phyloP scores from a whole-genome alignment of 164 flowering plant genomes.

The Taxillus chinensis region DNA sequence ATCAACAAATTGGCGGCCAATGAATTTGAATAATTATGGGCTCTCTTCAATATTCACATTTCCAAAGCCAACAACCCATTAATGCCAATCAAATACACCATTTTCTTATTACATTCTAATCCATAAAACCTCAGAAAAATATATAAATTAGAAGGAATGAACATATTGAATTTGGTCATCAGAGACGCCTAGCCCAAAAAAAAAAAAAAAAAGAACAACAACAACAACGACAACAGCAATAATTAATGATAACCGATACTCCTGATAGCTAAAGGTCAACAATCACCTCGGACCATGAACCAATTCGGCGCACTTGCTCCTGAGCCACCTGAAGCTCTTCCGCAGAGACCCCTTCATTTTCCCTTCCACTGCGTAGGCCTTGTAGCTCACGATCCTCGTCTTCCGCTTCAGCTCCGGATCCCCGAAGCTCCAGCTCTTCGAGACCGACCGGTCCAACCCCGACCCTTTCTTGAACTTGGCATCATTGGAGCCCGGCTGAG shows the following conservation, averaged over 20 bases:
- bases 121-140: no score
- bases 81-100: no score
- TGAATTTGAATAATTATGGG: no score
- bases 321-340: constrained; percentile 42
- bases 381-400: constrained; percentile 43
- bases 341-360: constrained; percentile 35
- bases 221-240: no score
- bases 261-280: not conserved
- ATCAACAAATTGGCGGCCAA: no score
- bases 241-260: no score
- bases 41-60: no score
- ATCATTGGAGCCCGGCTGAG: constrained; percentile 5
- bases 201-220: not conserved
- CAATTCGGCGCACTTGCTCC: constrained; percentile 17
- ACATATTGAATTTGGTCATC: no score
- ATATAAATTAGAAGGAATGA: no score
- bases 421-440: constrained; percentile 30
- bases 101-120: no score
- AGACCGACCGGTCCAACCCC: constrained; percentile 16
- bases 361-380: constrained; percentile 36
- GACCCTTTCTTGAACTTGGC: constrained; percentile 27
- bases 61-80: no score
- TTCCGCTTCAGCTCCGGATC: constrained; percentile 50
- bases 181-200: not conserved
- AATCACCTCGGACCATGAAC: constrained; percentile 19